phyloP scores from a whole-genome alignment of 23 red algal species.

The Chondrus crispus region DNA sequence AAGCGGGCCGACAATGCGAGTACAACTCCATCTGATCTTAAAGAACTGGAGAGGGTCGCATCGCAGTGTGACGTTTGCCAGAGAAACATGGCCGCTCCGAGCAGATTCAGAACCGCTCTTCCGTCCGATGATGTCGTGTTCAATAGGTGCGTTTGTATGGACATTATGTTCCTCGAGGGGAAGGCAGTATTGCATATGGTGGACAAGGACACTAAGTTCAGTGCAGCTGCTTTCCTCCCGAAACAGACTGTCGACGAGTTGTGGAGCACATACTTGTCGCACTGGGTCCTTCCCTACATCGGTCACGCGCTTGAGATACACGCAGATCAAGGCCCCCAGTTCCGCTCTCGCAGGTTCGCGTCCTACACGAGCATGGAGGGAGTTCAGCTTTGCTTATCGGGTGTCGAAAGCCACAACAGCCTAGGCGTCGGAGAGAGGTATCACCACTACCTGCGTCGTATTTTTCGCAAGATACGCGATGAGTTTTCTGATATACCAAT shows the following conservation, averaged over 20 bases:
- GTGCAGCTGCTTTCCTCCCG: not conserved
- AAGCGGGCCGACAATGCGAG: not conserved
- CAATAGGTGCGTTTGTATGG: not conserved
- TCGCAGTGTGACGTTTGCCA: conserved; percentile 10
- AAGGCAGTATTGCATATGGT: not conserved
- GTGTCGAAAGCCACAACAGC: conserved; percentile 17
- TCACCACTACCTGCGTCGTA: not conserved
- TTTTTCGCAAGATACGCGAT: not conserved
- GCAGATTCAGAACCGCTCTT: not conserved
- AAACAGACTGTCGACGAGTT: not conserved
- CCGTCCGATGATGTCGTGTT: conserved; percentile 12
- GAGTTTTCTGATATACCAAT: not conserved
- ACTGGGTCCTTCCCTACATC: not conserved
- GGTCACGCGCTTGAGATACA: not conserved
- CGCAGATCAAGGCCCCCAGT: not conserved
- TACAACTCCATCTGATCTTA: not conserved
- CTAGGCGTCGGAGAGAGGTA: not conserved
- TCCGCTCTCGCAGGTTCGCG: not conserved
- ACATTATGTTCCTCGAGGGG: not conserved
- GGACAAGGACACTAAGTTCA: conserved; percentile 9
- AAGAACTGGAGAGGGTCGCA: not conserved
- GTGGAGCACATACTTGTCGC: not conserved
- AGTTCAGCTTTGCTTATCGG: not conserved
- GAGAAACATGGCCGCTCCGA: not conserved
- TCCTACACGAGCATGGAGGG: not conserved